Base-by-base conservation (phyloP, 2,329 filamentous ascomycete genomes). In the Pseudocercospora pini-densiflorae region DNA sequence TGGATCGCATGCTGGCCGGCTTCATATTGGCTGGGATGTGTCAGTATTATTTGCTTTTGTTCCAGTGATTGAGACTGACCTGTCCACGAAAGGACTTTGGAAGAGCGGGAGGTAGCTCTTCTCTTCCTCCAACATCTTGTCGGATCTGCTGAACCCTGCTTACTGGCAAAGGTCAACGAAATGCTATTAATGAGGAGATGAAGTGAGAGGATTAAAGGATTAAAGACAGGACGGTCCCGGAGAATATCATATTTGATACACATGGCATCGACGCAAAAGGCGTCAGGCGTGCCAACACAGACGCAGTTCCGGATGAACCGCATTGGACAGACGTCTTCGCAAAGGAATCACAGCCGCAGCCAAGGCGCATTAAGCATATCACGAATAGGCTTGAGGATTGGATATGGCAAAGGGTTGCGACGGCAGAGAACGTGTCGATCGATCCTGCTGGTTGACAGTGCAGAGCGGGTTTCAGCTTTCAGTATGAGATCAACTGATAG, bases 41-140 rank as follows among this genome's bases (percentile, higher is more conserved):
- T 53, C 2, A 53, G 23, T 19, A n/a, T 47, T 4, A 6, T 27
- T 29, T 24, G 23, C n/a, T 51, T 33, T 5, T 14, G 23, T 27
- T 43, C 24, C 12, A 19, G 21, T n/a, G 16, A 21, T 12, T n/a
- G 40, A 4, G 47, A 43, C 59, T 54, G 27, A 33, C 29, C 14
- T 59, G 45, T 53, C 49, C 6, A 60, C 21, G 61, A 66, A 62
- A 19, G 64, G 55, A 27, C 54, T 63, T n/a, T 61, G 54, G 36
- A 66, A 21, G 6, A 66, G 31, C 12, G 54, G 60, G 9, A 66
- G 60, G 24, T 66, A 62, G 45, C 64, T 66, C 6, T 23, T 31
- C 29, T 62, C 59, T 21, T 62, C 53, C 43, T 54, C 59, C 54
- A 43, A 21, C 62, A 64, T 64, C 49, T 53, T 53, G 19, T 16